Evolutionary conservation across 768 basidiomycete genomes (phyloP).

Genomic region (Mycena rebaudengoi): DNA sequence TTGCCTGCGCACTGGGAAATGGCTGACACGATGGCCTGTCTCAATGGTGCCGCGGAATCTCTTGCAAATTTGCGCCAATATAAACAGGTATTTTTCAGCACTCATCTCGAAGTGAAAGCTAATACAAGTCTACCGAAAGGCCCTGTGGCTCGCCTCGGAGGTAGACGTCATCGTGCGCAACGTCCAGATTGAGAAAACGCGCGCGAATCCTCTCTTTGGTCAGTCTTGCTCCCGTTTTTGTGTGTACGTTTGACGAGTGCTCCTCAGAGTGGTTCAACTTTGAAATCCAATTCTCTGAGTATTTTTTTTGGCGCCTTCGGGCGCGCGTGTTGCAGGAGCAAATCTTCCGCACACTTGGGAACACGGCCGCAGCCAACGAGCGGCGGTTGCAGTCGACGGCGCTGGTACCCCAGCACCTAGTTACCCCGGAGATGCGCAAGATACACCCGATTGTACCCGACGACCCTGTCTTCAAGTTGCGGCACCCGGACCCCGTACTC

Average conservation of each 20-base stretch:
- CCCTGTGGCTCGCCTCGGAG: constrained; percentile 40
- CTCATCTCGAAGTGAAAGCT: no score
- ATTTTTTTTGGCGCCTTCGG: constrained; percentile 33
- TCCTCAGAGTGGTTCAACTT: constrained; percentile 10
- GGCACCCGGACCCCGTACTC: constrained; percentile 40
- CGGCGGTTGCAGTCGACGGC: constrained; percentile 31
- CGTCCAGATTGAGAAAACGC: constrained; percentile 23
- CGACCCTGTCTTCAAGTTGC: constrained; percentile 22
- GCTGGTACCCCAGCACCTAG: constrained; percentile 22
- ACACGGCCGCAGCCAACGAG: constrained; percentile 43
- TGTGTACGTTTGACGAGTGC: no score
- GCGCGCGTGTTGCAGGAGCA: constrained; percentile 30
- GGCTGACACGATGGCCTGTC: constrained; percentile 3
- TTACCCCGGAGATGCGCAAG: constrained; percentile 14
- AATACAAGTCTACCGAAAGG: no score
- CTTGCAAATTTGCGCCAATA: not conserved
- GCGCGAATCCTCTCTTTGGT: constrained; percentile 20
- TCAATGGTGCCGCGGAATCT: constrained; percentile 9
- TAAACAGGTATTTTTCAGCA: constrained; percentile 3
- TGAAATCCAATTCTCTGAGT: constrained; percentile 7
- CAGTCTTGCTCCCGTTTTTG: constrained; percentile 25
- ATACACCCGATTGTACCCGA: constrained; percentile 5
- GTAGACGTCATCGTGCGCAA: constrained; percentile 35
- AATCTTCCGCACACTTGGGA: constrained; percentile 42
- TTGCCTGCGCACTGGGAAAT: not conserved